These are phyloP conservation scores for Dictyostelium firmibasis DNA, from an alignment of 78 protist genomes.

Conservation along the genomic window DNA sequence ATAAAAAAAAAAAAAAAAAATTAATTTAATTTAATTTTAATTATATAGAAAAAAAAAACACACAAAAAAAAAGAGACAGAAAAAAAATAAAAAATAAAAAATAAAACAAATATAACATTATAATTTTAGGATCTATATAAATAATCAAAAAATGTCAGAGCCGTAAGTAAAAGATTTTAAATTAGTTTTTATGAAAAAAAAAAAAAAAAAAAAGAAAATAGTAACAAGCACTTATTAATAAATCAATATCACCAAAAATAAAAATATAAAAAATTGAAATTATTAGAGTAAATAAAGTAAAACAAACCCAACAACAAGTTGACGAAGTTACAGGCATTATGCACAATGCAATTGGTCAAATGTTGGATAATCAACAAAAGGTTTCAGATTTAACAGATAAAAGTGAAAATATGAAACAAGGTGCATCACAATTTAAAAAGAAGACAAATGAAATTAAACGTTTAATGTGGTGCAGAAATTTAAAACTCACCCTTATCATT, in stretches of 20 bases:
- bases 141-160: neutral
- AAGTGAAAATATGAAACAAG: constrained; percentile 60
- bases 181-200: neutral
- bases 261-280: neutral
- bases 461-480: constrained; percentile 77
- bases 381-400: constrained; percentile 60
- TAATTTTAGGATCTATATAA: neutral
- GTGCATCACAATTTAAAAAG: constrained; percentile 60
- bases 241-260: neutral
- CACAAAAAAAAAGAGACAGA: neutral
- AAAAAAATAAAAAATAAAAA: neutral
- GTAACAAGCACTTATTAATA: too few relatives aligned
- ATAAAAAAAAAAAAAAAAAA: neutral
- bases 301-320: constrained; percentile 54
- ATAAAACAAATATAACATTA: neutral
- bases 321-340: constrained; percentile 54
- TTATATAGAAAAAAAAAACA: neutral
- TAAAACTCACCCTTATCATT: constrained; percentile 60
- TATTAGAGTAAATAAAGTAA: constrained; percentile 29
- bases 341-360: constrained; percentile 55
- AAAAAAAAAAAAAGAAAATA: neutral
- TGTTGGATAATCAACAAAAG: constrained; percentile 68
- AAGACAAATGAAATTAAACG: constrained; percentile 56
- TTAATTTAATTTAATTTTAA: neutral
- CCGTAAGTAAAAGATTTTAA: neutral